Conservation (phyloP, 2,329 filamentous ascomycete genomes). For the Aphanocladium album region DNA sequence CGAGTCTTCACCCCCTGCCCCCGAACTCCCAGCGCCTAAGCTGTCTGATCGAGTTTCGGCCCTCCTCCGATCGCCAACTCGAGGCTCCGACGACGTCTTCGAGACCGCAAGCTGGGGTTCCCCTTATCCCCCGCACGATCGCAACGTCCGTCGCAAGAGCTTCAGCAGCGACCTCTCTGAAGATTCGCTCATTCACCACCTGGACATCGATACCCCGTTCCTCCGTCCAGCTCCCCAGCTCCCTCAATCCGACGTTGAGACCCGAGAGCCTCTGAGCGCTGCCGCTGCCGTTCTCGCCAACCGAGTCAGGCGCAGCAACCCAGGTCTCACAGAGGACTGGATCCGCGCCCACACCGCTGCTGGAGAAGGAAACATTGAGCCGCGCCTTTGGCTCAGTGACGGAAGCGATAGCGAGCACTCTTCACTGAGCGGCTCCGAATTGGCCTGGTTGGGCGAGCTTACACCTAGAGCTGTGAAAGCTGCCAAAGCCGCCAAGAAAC, state of each 20-base stretch:
- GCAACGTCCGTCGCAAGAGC: slow-evolving; percentile 45
- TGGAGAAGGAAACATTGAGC: slow-evolving; percentile 63
- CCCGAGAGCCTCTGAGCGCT: slow-evolving; percentile 40
- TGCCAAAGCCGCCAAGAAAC: slow-evolving; percentile 19
- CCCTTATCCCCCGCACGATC: slow-evolving; percentile 69
- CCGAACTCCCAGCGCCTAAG: slow-evolving; percentile 53
- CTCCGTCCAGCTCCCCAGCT: slow-evolving; percentile 50
- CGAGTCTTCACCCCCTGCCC: slow-evolving; percentile 53
- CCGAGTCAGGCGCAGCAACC: slow-evolving; percentile 52
- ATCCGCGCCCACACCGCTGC: slow-evolving; percentile 76
- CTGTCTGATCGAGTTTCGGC: slow-evolving; percentile 52
- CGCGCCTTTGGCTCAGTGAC: slow-evolving; percentile 79
- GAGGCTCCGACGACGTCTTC: slow-evolving; percentile 36
- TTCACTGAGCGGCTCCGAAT: slow-evolving; percentile 64
- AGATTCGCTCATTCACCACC: slow-evolving; percentile 55
- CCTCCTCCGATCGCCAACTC: slow-evolving; percentile 50
- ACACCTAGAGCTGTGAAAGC: slow-evolving; percentile 45
- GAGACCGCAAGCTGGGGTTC: slow-evolving; percentile 86
- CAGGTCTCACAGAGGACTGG: slow-evolving; percentile 76
- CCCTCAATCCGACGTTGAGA: slow-evolving; percentile 32
- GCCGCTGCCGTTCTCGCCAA: slow-evolving; percentile 60
- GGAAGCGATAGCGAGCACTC: slow-evolving; percentile 65
- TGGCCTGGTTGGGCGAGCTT: slow-evolving; percentile 47
- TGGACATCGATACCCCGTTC: slow-evolving; percentile 59
- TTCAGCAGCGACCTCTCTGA: slow-evolving; percentile 56